phyloP scores from a whole-genome alignment of 768 basidiomycete genomes.

The Coprinellus micaceus region DNA sequence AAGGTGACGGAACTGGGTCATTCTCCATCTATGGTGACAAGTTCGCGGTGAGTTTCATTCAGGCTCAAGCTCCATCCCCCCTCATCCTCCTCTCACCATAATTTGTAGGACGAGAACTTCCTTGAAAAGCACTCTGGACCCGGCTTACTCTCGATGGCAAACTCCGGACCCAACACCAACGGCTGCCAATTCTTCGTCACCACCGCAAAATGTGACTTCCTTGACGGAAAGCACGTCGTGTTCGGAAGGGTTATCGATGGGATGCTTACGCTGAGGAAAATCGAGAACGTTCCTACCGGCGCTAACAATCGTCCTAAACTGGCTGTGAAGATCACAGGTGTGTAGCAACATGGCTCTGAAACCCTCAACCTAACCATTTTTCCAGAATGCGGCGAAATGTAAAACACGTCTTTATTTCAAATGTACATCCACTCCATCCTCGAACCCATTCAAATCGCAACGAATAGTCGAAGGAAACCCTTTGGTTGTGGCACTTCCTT shows the following conservation, averaged over 20 bases:
- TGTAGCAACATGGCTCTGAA: conserved; percentile 17
- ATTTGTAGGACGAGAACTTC: conserved; percentile 87
- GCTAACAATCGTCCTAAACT: conserved; percentile 88
- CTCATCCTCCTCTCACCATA: neutral
- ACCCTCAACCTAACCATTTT: neutral
- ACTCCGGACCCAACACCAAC: conserved; percentile 92
- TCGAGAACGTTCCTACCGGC: conserved; percentile 93
- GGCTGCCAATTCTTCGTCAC: conserved; percentile 99
- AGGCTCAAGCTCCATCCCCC: too few species aligned
- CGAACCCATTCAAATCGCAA: neutral
- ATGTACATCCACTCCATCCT: too few species aligned
- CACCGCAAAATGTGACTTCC: conserved; percentile 89
- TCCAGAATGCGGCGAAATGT: conserved; percentile 61
- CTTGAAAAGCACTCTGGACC: conserved; percentile 82
- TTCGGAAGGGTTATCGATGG: conserved; percentile 90
- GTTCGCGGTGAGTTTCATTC: conserved; percentile 73
- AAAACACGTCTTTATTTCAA: conserved; percentile 12
- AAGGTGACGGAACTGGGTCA: conserved; percentile 91
- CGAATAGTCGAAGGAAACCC: too few species aligned
- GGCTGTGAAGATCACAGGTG: conserved; percentile 83
- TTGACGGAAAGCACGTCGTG: conserved; percentile 93
- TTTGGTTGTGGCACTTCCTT: too few species aligned
- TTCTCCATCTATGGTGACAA: conserved; percentile 98
- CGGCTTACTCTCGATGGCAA: conserved; percentile 93
- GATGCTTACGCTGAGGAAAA: conserved; percentile 92